phyloP scores from a whole-genome alignment of 2,329 filamentous ascomycete genomes.

The Talaromyces sp. region DNA sequence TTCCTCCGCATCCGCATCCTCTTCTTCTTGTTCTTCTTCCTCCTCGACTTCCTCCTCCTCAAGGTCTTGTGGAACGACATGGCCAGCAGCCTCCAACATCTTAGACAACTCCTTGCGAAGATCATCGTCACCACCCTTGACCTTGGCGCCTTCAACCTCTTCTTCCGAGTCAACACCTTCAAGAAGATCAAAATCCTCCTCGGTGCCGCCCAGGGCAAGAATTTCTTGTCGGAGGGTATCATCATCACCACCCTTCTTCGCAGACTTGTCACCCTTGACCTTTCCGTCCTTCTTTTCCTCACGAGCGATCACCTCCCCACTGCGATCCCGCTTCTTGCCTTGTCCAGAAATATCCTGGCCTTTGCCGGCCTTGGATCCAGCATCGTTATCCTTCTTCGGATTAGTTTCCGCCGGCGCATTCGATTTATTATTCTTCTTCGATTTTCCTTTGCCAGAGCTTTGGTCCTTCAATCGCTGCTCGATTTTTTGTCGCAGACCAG shows the following conservation, averaged over 20 bases:
- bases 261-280: conserved; percentile 21
- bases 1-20: too few species aligned
- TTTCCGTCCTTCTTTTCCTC: conserved; percentile 34
- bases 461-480: conserved; percentile 44
- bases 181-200: conserved; percentile 53
- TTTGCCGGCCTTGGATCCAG: conserved; percentile 22
- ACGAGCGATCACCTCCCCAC: conserved; percentile 47
- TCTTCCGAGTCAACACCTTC: conserved; percentile 49
- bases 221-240: conserved; percentile 47
- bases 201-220: conserved; percentile 51
- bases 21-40: conserved; percentile 26
- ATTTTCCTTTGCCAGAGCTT: conserved; percentile 34
- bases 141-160: conserved; percentile 45
- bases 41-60: conserved; percentile 34
- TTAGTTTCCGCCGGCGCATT: conserved; percentile 23
- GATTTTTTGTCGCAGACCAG: conserved; percentile 45
- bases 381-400: conserved; percentile 32
- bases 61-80: conserved; percentile 39
- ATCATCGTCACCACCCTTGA: conserved; percentile 35
- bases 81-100: conserved; percentile 40
- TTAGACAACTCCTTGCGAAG: conserved; percentile 46
- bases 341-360: conserved; percentile 29
- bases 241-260: conserved; percentile 26
- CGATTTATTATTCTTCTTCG: conserved; percentile 31
- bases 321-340: conserved; percentile 52